Evolutionary conservation across 371 early-diverging fungal species (phyloP), one percentile per base, ranked within the genome.

Genomic region (Capillidium rhysosporum): DNA sequence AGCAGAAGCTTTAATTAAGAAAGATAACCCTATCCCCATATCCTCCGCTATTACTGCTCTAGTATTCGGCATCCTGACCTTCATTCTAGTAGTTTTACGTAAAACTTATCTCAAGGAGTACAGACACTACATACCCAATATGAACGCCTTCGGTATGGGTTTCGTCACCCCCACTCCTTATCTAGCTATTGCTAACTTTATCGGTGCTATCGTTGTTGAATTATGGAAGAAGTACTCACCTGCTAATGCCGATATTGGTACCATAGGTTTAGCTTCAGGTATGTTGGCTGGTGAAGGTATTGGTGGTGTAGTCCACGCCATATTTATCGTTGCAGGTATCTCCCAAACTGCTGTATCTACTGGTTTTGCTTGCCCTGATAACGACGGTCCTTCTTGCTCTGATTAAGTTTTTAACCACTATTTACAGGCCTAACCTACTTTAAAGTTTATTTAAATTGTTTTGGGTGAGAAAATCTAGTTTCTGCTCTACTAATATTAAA

Each of bases 271-370:
- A 43, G 79, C 82, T 51, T 70, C 69, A 60, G 85, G 85, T 54
- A 59, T 79, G 55, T 75, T 82, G 61, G 79, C 80, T 56, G 85
- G 85, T 56, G 79, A 76, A 60, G 84, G 84, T 60, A 73, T 82
- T 49, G 70, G 72, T 43, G 81, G 79, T 46, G 63, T 79, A 45
- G 56, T 80, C 55, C 64, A 72, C 55, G 79, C 80, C 26, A 60
- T 76, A 29, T 63, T 76, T 55, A 66, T 63, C 26, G 57, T 82
- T n/a, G 57, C 56, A 21, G 57, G 56, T 53, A 16, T 40, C 1
- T 10, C 8, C 18, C 40, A 52, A 47, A 20, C 21, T 10, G 25
- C 10, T 30, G 10, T 29, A 8, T 7, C 48, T 29, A 47, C 48
- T 18, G 29, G 29, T 12, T 47, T 47, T n/a, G 48, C 48, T 20